Conservation (phyloP, 2,329 filamentous ascomycete genomes). For the Amylocarpus encephaloides region DNA sequence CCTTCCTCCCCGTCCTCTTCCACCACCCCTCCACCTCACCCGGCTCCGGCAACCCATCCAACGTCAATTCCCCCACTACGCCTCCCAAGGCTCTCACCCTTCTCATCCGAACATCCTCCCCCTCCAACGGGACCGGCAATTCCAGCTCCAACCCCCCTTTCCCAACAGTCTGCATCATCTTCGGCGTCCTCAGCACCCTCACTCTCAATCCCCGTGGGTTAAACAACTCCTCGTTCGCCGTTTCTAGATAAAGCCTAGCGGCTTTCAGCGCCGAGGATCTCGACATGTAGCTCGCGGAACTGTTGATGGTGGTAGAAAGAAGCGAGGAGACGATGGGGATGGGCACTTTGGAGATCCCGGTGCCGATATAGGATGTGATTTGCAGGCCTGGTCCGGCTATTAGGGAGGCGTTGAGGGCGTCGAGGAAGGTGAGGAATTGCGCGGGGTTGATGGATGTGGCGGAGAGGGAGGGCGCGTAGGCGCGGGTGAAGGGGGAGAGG, state of each 20-base stretch:
- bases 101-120: too few species aligned
- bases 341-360: background rate
- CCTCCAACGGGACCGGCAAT: too few species aligned
- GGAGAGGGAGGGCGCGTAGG: slow-evolving; percentile 7
- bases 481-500: slow-evolving; percentile 11
- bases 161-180: too few species aligned
- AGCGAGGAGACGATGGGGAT: background rate
- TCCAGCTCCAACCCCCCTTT: background rate
- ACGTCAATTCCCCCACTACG: slow-evolving; percentile 1
- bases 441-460: background rate
- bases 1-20: slow-evolving; percentile 10
- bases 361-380: slow-evolving; percentile 3
- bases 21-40: slow-evolving; percentile 4
- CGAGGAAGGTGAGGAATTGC: slow-evolving; percentile 11
- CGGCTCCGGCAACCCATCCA: slow-evolving; percentile 4
- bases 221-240: background rate
- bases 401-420: slow-evolving; percentile 12
- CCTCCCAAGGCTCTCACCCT: background rate
- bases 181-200: too few species aligned
- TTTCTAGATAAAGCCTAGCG: too few species aligned
- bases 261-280: slow-evolving; percentile 2
- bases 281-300: background rate
- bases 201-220: too few species aligned
- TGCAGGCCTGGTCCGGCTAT: slow-evolving; percentile 5
- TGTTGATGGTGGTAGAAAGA: background rate